Evolutionary conservation across 164 flowering plant species (phyloP), one percentile per base, ranked within the genome.

Genomic region (Dillenia turbinata): DNA sequence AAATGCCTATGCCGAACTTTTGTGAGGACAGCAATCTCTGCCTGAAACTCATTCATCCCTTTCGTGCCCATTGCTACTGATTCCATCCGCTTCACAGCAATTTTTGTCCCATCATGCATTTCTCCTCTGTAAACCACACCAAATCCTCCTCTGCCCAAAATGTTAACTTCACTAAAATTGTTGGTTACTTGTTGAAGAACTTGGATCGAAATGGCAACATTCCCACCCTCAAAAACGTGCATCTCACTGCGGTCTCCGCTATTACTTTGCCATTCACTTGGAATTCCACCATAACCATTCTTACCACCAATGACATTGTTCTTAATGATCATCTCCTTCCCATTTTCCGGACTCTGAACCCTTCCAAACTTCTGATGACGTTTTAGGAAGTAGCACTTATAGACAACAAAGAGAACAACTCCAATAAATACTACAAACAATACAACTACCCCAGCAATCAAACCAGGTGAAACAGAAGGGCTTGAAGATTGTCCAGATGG

Each of bases 11-110:
- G 86, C 69, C 86, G 71, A 44, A 82, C 86, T 61, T 82, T 82
- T 0, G 83, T 79, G 2, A 82, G 81, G 10, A 82, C 86, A 0
- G 80, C 81, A 61, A 82, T 79, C 60, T 82, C 86, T 8, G 86
- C 81, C 59, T 82, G 81, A 55, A 82, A 82, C 68, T 79, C 86
- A 56, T 71, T 82, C 86, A 79, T 54, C 43, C 81, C 86, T 65
- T 79, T 82, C 17, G 70, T 75, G 9, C 81, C 83, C 78, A 77
- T 66, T 26, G 64, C 55, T 1, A 50, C 66, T 1, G 78, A 75
- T 60, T 79, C 78, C 86, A 82, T 82, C 61, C 81, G 77, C 69
- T 82, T 82, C 51, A 82, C 86, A 10, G 83, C 86, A 68, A 79
- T 77, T 54, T 77, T 67, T 9, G 83, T 82, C 14, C 86, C 86